phyloP scores from a whole-genome alignment of 352 stramenopile species.

The Pythium sukuiense region DNA sequence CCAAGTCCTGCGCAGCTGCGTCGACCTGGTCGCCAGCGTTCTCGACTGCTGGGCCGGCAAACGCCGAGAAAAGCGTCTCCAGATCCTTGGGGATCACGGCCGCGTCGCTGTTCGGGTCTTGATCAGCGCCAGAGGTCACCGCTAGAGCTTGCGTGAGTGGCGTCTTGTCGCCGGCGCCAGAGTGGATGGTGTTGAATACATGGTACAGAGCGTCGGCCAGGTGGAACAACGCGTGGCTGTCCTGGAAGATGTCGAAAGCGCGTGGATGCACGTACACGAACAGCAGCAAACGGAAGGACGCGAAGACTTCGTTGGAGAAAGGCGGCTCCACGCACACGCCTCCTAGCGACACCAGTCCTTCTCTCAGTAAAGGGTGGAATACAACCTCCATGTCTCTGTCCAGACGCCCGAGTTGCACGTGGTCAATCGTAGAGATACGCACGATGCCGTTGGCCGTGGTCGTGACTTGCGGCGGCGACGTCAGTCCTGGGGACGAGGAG shows the following conservation, averaged over 20 bases:
- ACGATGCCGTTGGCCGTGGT: slow-evolving; percentile 43
- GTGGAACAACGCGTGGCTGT: slow-evolving; percentile 56
- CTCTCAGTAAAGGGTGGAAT: slow-evolving; percentile 66
- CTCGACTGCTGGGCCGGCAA: slow-evolving; percentile 35
- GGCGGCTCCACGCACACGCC: slow-evolving; percentile 52
- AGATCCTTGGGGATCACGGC: slow-evolving; percentile 40
- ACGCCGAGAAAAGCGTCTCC: slow-evolving; percentile 72
- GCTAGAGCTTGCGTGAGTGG: slow-evolving; percentile 17
- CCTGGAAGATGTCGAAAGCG: slow-evolving; percentile 67
- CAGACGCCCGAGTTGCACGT: slow-evolving; percentile 57
- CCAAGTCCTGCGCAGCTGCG: slow-evolving; percentile 38
- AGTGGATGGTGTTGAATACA: slow-evolving; percentile 44
- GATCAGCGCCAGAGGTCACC: not conserved
- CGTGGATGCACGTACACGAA: slow-evolving; percentile 61
- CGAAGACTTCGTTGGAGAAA: slow-evolving; percentile 56
- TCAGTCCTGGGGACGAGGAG: slow-evolving; percentile 3
- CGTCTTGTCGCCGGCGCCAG: slow-evolving; percentile 14
- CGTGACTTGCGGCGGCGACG: not conserved
- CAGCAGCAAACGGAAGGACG: slow-evolving; percentile 60
- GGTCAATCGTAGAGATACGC: slow-evolving; percentile 47
- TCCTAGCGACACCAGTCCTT: slow-evolving; percentile 43
- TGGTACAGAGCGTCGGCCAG: slow-evolving; percentile 63
- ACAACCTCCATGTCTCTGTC: slow-evolving; percentile 60
- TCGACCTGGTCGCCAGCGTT: slow-evolving; percentile 17
- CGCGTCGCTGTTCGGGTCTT: slow-evolving; percentile 19